A percentile compares a stretch with the other conserved stretches of the same genome.
These are phyloP conservation scores for Sequoia sempervirens DNA, from an alignment of 75 land plant species.

Conservation along the genomic window DNA sequence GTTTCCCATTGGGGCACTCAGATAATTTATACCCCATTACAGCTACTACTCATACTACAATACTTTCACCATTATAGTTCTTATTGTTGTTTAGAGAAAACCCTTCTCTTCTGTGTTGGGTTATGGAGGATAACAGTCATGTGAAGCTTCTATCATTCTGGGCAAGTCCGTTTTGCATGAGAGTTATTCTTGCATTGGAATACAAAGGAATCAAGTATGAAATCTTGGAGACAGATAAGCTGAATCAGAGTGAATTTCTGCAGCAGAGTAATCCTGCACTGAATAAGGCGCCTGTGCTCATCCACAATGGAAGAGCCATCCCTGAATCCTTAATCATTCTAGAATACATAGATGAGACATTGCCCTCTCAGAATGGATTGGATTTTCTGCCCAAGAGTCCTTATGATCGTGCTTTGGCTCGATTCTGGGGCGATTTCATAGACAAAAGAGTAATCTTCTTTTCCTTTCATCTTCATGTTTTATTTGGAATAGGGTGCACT, in stretches of 20 bases:
- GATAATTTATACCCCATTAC: background rate
- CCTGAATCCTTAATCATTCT: slow-evolving; percentile 20
- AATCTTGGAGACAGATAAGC: slow-evolving; percentile 7
- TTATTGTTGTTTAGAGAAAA: background rate
- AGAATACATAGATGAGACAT: slow-evolving; percentile 27
- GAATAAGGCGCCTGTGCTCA: slow-evolving; percentile 21
- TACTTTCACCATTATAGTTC: background rate
- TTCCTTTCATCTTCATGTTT: no score
- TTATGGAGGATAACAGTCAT: background rate
- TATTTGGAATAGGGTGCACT: no score
- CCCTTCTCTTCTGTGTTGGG: background rate
- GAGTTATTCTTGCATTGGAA: slow-evolving; percentile 17
- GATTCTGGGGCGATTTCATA: slow-evolving; percentile 23
- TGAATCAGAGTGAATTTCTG: slow-evolving; percentile 13
- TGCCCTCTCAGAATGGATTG: slow-evolving; percentile 6
- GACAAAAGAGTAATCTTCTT: slow-evolving; percentile 8
- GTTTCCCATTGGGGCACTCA: background rate
- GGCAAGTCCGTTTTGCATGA: slow-evolving; percentile 27
- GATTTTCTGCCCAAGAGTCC: slow-evolving; percentile 18
- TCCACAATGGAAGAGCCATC: slow-evolving; percentile 27
- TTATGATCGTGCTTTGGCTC: slow-evolving; percentile 13
- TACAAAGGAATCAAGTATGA: slow-evolving; percentile 21
- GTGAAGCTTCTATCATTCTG: slow-evolving; percentile 14
- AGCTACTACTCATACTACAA: background rate
- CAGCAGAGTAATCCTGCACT: slow-evolving; percentile 15